Conservation (phyloP, 257 asterid genomes). For the Jacaranda mimosifolia region DNA sequence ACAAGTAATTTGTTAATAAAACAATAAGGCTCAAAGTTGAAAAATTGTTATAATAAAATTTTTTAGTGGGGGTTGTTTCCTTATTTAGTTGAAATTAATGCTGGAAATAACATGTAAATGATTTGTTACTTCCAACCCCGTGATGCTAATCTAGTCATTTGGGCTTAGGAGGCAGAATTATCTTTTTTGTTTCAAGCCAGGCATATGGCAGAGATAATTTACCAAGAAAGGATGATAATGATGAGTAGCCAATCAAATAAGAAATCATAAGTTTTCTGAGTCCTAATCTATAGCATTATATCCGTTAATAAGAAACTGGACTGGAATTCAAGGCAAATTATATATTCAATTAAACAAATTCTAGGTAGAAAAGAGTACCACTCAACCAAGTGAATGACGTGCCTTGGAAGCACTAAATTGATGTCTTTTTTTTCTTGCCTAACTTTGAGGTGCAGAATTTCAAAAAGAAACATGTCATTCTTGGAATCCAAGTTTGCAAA, state of each 20-base stretch:
- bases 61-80: too few relatives aligned
- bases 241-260: neutral
- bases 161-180: neutral
- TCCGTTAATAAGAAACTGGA: too few relatives aligned
- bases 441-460: too few relatives aligned
- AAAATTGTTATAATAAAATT: neutral
- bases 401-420: too few relatives aligned
- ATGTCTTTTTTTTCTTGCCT: too few relatives aligned
- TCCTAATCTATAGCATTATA: neutral
- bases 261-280: neutral
- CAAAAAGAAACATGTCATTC: too few relatives aligned
- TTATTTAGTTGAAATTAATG: neutral
- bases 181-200: neutral
- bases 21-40: neutral
- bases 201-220: neutral
- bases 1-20: neutral
- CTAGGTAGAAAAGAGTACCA: too few relatives aligned
- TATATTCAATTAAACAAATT: too few relatives aligned
- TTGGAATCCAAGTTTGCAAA: too few relatives aligned
- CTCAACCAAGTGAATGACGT: too few relatives aligned
- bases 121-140: neutral
- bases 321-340: too few relatives aligned
- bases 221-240: neutral
- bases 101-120: neutral
- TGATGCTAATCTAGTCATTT: constrained; percentile 12